These are phyloP conservation scores for Yamadazyma tumulicola DNA, from an alignment of 805 yeast species.

Conservation along the genomic window DNA sequence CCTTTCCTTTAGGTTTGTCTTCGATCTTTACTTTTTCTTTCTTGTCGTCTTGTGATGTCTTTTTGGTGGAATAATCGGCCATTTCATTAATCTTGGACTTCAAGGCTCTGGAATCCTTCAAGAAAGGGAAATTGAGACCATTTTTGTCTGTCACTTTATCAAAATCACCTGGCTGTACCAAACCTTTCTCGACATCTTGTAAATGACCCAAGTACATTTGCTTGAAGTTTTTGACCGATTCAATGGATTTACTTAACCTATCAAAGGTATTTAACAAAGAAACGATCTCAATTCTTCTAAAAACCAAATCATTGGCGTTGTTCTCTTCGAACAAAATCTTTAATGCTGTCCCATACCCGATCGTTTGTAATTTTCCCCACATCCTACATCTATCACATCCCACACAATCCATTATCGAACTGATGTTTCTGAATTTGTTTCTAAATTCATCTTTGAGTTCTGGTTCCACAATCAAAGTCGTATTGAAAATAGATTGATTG, in stretches of 20 bases:
- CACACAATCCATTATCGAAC: conserved; percentile 95
- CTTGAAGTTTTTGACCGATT: conserved; percentile 71
- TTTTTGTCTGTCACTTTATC: conserved; percentile 24
- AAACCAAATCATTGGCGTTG: conserved; percentile 49
- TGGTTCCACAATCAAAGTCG: conserved; percentile 43
- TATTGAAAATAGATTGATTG: conserved; percentile 42
- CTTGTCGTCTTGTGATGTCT: background rate
- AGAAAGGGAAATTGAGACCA: conserved; percentile 41
- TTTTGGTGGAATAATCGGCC: background rate
- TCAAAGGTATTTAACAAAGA: conserved; percentile 92
- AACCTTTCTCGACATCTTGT: conserved; percentile 37
- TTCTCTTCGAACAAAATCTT: conserved; percentile 81
- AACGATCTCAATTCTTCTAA: conserved; percentile 79
- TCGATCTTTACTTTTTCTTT: background rate
- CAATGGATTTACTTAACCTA: conserved; percentile 80
- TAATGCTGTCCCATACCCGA: conserved; percentile 96
- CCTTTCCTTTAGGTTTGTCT: background rate
- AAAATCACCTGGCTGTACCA: conserved; percentile 38
- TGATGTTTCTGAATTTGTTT: conserved; percentile 80
- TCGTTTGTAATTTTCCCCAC: conserved; percentile 97
- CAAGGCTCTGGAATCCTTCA: conserved; percentile 6
- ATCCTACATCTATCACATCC: conserved; percentile 96
- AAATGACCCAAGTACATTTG: conserved; percentile 43
- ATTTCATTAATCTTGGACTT: conserved; percentile 9
- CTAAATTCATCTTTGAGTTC: conserved; percentile 81